Evolutionary conservation across 2,329 filamentous ascomycete genomes (phyloP).

Genomic region (Pseudogymnoascus sp.): DNA sequence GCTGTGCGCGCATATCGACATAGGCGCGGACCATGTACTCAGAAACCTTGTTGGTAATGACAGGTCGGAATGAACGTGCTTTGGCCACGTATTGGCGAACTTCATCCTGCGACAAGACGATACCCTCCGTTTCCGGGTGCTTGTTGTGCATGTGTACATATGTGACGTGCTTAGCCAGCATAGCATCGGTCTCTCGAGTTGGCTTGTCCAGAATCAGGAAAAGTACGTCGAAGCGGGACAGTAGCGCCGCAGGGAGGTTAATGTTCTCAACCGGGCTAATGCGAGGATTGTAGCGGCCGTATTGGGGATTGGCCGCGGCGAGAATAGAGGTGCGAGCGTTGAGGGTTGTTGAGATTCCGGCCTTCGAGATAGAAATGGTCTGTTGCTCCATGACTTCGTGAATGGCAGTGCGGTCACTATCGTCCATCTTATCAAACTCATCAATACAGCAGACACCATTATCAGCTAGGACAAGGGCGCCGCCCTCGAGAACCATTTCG

Average conservation of each 20-base stretch:
- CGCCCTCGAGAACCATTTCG: constrained; percentile 73
- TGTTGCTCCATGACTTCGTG: constrained; percentile 88
- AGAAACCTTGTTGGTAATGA: constrained; percentile 74
- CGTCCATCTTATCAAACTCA: constrained; percentile 83
- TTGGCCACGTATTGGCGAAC: constrained; percentile 94
- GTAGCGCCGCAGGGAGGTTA: constrained; percentile 91
- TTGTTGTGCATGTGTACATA: constrained; percentile 95
- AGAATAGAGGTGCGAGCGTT: constrained; percentile 95
- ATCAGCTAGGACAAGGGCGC: constrained; percentile 70
- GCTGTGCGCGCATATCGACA: constrained; percentile 85
- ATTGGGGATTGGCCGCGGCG: constrained; percentile 92
- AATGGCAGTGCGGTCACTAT: constrained; percentile 69
- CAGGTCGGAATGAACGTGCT: constrained; percentile 80
- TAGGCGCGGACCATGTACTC: constrained; percentile 98
- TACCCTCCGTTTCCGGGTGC: constrained; percentile 69
- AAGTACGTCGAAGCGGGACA: constrained; percentile 94
- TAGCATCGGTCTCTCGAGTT: constrained; percentile 79
- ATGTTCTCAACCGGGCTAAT: constrained; percentile 98
- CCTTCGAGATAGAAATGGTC: constrained; percentile 79
- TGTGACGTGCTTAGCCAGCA: constrained; percentile 90
- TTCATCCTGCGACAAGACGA: constrained; percentile 88
- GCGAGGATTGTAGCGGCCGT: constrained; percentile 95
- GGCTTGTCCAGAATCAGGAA: constrained; percentile 96
- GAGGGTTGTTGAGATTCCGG: constrained; percentile 91
- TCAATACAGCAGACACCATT: constrained; percentile 80